Evolutionary conservation across 2,329 filamentous ascomycete genomes (phyloP), one percentile per base, ranked within the genome.

Genomic region (Blastomyces percursus): DNA sequence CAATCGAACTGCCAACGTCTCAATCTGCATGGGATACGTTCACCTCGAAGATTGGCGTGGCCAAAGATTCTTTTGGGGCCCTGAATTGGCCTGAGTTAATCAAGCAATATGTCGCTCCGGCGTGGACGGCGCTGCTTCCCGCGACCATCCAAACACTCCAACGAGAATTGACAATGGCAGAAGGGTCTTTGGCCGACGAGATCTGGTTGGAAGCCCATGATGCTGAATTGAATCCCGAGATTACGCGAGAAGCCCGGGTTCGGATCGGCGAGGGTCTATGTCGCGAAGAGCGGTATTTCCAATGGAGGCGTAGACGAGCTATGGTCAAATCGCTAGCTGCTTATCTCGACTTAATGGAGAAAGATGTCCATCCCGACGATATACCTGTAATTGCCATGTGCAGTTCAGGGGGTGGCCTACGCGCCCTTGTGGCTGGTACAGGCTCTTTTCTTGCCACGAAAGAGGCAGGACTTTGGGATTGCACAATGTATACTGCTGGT

Each of bases 151-250:
- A 84, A 64, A 96, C 96, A 74, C 82, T 97, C 42, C 91, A 96
- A 72, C 84, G 84, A 27, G 93, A 97, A 75, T 80, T 96, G 19
- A 94, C 90, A 42, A 88, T 94, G 85, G 85, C 88, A 0, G 89
- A 91, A 0, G 93, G 91, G 1, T 96, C 91, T 0, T 78, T 99
- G 51, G 91, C 93, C 14, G 88, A 95, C 71, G 90, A 96, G 68
- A 94, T 99, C 63, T 97, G 94, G 94, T 80, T 82, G 66, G 93
- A 97, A 69, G 91, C 94, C 0, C 89, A 91, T 63, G 90, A 97
- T 71, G 85, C 91, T 0, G 80, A 85, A 57, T 80, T 89, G 65
- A 90, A 97, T 68, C 93, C 93, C 0, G 94, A 99, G 72, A 95
- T 97, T 63, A 78, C 84, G 40, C 91, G 88, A 77, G 84, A 90